Percentiles rank a stretch among this genome's conserved stretches.
phyloP scores from a whole-genome alignment of 257 asterid genomes.

The Craterostigma plantagineum region DNA sequence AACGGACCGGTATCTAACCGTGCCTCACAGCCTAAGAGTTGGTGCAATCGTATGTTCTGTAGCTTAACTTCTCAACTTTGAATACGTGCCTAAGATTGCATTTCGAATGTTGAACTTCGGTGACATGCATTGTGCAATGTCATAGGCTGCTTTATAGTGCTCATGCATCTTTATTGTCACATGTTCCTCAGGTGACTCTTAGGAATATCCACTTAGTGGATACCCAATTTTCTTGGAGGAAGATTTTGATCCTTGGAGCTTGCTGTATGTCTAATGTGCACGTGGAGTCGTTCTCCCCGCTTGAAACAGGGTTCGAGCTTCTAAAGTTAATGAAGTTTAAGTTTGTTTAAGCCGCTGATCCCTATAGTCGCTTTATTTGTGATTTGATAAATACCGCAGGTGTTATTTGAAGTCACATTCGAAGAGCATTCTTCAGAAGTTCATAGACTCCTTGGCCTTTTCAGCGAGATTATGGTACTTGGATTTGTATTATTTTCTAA shows the following conservation, averaged over 20 bases:
- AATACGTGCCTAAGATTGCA: too few species aligned
- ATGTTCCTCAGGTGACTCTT: conserved; percentile 43
- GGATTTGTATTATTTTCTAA: conserved; percentile 1
- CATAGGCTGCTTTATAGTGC: not conserved
- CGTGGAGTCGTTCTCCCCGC: conserved; percentile 69
- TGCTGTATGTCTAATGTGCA: conserved; percentile 50
- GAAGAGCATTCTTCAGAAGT: conserved; percentile 45
- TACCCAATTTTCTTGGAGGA: conserved; percentile 65
- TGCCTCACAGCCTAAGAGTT: conserved; percentile 72
- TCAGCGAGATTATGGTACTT: conserved; percentile 72
- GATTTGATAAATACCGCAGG: conserved; percentile 29
- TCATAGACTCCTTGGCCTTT: conserved; percentile 41
- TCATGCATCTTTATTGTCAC: conserved; percentile 11
- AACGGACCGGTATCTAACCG: conserved; percentile 37
- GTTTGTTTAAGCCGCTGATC: not conserved
- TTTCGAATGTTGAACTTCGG: too few species aligned
- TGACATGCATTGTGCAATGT: too few species aligned
- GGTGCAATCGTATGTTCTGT: conserved; percentile 60
- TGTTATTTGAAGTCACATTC: conserved; percentile 31
- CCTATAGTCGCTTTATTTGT: conserved; percentile 9
- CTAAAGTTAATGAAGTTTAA: conserved; percentile 6
- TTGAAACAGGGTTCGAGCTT: conserved; percentile 46
- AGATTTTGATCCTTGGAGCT: conserved; percentile 65
- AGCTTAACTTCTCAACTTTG: not conserved
- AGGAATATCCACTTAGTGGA: conserved; percentile 61